These are phyloP conservation scores for Casaregolazyma lundiana DNA, from an alignment of 1,139 yeast species.

Conservation along the genomic window DNA sequence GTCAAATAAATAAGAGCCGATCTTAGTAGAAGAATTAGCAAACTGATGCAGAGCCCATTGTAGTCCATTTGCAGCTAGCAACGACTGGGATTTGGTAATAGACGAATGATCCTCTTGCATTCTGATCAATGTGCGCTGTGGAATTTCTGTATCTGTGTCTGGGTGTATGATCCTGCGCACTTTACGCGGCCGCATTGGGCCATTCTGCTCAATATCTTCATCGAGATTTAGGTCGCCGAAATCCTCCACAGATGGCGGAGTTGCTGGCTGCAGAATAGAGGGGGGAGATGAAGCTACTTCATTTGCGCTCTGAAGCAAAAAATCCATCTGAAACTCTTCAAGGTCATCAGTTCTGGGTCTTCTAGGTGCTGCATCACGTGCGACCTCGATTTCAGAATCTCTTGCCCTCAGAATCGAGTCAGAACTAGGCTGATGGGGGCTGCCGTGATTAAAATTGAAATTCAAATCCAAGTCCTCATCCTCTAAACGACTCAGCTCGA, in stretches of 20 bases:
- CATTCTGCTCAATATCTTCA: background rate
- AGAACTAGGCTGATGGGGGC: slow-evolving; percentile 9
- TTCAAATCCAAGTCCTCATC: slow-evolving; percentile 44
- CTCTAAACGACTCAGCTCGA: slow-evolving; percentile 16
- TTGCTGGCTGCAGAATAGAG: slow-evolving; percentile 3
- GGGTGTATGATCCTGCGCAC: slow-evolving; percentile 6
- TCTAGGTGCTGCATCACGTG: slow-evolving; percentile 9
- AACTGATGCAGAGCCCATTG: slow-evolving; percentile 5
- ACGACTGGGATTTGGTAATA: slow-evolving; percentile 6
- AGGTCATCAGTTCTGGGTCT: slow-evolving; percentile 1
- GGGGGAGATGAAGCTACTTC: background rate
- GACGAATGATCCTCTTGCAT: slow-evolving; percentile 11
- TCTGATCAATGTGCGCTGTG: slow-evolving; percentile 1
- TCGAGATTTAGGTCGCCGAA: background rate
- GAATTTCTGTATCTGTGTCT: slow-evolving; percentile 7
- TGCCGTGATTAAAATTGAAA: slow-evolving; percentile 19
- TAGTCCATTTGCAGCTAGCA: background rate
- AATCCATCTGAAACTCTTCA: slow-evolving; percentile 9
- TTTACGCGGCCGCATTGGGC: background rate
- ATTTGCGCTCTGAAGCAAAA: background rate
- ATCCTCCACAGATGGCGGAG: slow-evolving; percentile 1
- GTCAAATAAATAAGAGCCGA: slow-evolving; percentile 7
- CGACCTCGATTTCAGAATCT: slow-evolving; percentile 11
- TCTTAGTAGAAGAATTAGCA: slow-evolving; percentile 4
- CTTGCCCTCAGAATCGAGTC: background rate